Conservation (phyloP, 2,329 filamentous ascomycete genomes). For the Penicillium aurantiogriseum region DNA sequence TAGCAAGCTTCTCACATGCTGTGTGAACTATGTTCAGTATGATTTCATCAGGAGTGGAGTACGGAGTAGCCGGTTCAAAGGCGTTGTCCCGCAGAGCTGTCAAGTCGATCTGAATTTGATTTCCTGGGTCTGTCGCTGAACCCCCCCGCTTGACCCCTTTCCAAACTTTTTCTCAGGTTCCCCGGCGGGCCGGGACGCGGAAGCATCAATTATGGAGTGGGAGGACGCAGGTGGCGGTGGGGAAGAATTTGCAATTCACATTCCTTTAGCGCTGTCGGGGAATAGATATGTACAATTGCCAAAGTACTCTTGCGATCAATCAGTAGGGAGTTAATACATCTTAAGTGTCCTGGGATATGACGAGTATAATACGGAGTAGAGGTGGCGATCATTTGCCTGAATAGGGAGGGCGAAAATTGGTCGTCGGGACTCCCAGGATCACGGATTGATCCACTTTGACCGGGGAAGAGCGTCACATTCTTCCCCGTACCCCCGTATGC, state of each 20-base stretch:
- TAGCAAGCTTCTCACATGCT: not conserved
- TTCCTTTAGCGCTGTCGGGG: not conserved
- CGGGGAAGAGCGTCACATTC: constrained; percentile 13
- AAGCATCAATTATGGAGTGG: constrained; percentile 11
- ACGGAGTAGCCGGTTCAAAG: not conserved
- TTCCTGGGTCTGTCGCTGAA: not conserved
- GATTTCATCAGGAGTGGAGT: not conserved
- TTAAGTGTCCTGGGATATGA: not conserved
- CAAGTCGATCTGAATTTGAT: constrained; percentile 5
- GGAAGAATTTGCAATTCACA: not conserved
- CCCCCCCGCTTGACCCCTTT: constrained; percentile 1
- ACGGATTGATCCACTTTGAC: constrained; percentile 15
- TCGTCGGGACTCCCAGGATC: constrained; percentile 7
- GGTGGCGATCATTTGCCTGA: constrained; percentile 2
- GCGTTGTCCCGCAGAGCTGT: constrained; percentile 12
- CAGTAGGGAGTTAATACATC: not conserved
- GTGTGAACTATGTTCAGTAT: not conserved
- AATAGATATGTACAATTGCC: not conserved
- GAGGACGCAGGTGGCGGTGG: not conserved
- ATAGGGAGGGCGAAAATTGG: not conserved
- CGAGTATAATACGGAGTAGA: not conserved
- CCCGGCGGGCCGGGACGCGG: constrained; percentile 12
- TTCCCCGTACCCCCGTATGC: not conserved
- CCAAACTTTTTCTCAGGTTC: constrained; percentile 1
- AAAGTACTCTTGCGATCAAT: constrained; percentile 5